phyloP scores from a whole-genome alignment of 1,139 yeast genomes.

The Pichiaceae sp. region DNA sequence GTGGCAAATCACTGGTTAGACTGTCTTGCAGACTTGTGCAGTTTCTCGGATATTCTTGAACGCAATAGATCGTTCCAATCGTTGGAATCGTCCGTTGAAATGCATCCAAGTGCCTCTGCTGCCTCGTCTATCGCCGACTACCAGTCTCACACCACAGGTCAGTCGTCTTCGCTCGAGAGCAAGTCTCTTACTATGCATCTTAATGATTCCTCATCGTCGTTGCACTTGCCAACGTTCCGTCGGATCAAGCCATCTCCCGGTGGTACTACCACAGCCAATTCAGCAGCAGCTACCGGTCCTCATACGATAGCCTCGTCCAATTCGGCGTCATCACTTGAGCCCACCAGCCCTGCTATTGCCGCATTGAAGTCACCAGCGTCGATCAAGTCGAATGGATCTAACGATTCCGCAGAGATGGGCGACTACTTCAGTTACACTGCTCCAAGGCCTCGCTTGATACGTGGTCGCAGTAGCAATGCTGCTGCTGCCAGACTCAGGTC shows the following conservation, averaged over 20 bases:
- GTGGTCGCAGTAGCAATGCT: neutral
- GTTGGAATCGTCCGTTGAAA: conserved; percentile 10
- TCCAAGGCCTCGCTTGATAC: neutral
- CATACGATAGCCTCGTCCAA: neutral
- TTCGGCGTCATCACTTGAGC: neutral
- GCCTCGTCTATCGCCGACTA: neutral
- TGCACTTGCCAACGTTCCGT: conserved; percentile 1
- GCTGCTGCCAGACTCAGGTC: neutral
- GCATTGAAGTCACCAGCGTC: too few species aligned
- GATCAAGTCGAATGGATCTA: neutral
- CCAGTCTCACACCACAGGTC: too few species aligned
- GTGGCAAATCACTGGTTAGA: conserved; percentile 37
- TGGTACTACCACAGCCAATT: neutral
- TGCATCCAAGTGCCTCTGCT: neutral
- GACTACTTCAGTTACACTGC: conserved; percentile 3
- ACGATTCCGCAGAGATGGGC: neutral
- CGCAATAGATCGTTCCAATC: conserved; percentile 19
- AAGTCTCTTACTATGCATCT: neutral
- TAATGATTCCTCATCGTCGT: neutral
- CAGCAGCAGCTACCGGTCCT: neutral
- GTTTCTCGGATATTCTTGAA: conserved; percentile 18
- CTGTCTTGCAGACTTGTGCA: conserved; percentile 33
- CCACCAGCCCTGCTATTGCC: neutral
- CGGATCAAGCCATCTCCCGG: neutral
- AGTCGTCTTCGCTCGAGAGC: neutral